A percentile compares a stretch with the other conserved stretches of the same genome.
These are phyloP conservation scores for Malassezia arunalokei DNA, from an alignment of 1,284 basidiomycete species.

Conservation along the genomic window DNA sequence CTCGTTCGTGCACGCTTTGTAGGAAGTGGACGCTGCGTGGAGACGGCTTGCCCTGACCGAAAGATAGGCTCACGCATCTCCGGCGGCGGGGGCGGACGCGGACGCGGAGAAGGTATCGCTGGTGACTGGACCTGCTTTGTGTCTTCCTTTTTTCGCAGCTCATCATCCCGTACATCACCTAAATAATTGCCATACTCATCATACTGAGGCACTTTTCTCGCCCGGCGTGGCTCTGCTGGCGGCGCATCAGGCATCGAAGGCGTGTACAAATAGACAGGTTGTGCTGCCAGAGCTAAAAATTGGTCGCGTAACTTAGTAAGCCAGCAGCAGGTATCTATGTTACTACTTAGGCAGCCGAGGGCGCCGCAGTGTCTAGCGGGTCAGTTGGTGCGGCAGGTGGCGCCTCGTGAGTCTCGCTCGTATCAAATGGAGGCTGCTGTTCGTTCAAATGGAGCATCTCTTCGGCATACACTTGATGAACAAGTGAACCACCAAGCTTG, in stretches of 20 bases:
- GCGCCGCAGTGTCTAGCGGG: too few species aligned
- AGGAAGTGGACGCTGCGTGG: neutral
- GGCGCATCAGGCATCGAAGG: slow-evolving; percentile 1
- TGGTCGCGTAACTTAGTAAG: too few species aligned
- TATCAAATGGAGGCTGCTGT: neutral
- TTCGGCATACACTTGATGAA: slow-evolving; percentile 22
- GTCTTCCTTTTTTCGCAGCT: neutral
- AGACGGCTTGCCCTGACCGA: neutral
- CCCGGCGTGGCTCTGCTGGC: neutral
- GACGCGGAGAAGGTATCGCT: neutral
- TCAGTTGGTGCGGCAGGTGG: too few species aligned
- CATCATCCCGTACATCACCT: slow-evolving; percentile 10
- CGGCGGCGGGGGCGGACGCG: neutral
- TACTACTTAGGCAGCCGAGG: too few species aligned
- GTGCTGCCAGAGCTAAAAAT: too few species aligned
- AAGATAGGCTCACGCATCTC: neutral
- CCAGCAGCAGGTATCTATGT: too few species aligned
- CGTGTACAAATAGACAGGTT: too few species aligned
- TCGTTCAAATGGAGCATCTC: slow-evolving; percentile 2
- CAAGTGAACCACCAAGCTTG: slow-evolving; percentile 39
- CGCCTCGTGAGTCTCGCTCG: too few species aligned
- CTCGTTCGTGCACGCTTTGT: neutral
- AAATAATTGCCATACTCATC: slow-evolving; percentile 17
- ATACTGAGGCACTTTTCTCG: slow-evolving; percentile 13
- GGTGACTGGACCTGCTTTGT: neutral